These are phyloP conservation scores for Stagonosporopsis rhizophila DNA, from an alignment of 2,329 filamentous ascomycete genomes.

Conservation along the genomic window DNA sequence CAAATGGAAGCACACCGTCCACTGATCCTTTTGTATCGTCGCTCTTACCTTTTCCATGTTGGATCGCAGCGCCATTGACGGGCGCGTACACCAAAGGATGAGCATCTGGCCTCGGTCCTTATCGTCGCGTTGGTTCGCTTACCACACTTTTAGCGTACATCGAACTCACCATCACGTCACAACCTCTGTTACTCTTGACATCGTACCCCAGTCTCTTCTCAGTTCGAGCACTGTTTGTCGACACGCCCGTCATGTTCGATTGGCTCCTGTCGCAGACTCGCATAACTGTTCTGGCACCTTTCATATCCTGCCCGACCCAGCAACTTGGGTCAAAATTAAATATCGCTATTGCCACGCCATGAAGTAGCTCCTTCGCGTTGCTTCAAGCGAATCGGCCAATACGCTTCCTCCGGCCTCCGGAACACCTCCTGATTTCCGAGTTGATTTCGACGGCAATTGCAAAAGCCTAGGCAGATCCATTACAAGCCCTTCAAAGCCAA, in stretches of 20 bases:
- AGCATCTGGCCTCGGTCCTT: conserved; percentile 6
- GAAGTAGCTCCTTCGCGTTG: conserved; percentile 8
- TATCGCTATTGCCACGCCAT: conserved; percentile 11
- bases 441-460: not conserved
- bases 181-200: conserved; percentile 12
- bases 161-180: conserved; percentile 7
- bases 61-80: not conserved
- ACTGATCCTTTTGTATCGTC: not conserved
- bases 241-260: not conserved
- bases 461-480: not conserved
- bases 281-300: conserved; percentile 4
- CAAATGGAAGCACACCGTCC: conserved; percentile 2
- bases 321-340: conserved; percentile 7
- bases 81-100: conserved; percentile 9
- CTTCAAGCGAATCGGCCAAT: conserved; percentile 1
- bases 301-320: conserved; percentile 13
- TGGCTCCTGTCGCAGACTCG: conserved; percentile 5
- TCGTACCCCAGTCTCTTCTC: conserved; percentile 3
- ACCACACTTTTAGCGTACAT: conserved; percentile 5
- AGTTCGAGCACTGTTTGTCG: not conserved
- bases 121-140: conserved; percentile 8
- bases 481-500: not conserved
- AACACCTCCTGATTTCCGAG: conserved; percentile 9
- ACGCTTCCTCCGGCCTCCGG: conserved; percentile 5
- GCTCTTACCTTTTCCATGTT: not conserved